Evolutionary conservation across 306 rosid genomes (phyloP).

Genomic region (Gleditsia sinensis): DNA sequence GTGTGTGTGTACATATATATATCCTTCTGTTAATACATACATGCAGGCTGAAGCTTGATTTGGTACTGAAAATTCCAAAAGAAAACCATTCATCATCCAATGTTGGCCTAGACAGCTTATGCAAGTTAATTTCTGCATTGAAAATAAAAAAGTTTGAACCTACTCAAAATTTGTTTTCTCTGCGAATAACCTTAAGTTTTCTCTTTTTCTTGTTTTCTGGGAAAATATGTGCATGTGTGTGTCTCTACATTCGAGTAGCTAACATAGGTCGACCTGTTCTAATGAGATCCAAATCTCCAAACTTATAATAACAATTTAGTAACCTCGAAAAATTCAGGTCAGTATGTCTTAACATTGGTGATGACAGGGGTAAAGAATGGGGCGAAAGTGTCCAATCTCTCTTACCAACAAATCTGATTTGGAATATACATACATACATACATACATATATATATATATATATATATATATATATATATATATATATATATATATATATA

Average conservation of each 20-base stretch:
- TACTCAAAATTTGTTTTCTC: background rate
- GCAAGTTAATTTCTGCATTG: background rate
- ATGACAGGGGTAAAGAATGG: background rate
- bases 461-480: too few relatives aligned
- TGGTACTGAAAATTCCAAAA: too few relatives aligned
- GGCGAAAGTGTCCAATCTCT: background rate
- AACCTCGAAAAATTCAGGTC: slow-evolving; percentile 18
- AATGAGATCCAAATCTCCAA: background rate
- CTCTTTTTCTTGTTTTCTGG: background rate
- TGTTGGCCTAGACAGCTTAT: background rate
- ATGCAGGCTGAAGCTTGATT: background rate
- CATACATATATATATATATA: too few relatives aligned
- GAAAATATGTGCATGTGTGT: background rate
- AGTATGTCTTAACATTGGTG: background rate
- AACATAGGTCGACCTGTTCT: too few relatives aligned
- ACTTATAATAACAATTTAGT: background rate
- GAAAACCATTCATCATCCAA: too few relatives aligned
- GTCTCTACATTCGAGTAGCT: background rate
- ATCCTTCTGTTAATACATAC: too few relatives aligned
- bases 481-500: too few relatives aligned
- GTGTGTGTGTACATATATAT: background rate
- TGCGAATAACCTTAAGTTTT: too few relatives aligned
- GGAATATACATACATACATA: too few relatives aligned
- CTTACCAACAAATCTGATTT: background rate
- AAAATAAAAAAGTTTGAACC: background rate